These are phyloP conservation scores for Verticillium alfalfae DNA, from an alignment of 2,329 filamentous ascomycete genomes.

Conservation along the genomic window DNA sequence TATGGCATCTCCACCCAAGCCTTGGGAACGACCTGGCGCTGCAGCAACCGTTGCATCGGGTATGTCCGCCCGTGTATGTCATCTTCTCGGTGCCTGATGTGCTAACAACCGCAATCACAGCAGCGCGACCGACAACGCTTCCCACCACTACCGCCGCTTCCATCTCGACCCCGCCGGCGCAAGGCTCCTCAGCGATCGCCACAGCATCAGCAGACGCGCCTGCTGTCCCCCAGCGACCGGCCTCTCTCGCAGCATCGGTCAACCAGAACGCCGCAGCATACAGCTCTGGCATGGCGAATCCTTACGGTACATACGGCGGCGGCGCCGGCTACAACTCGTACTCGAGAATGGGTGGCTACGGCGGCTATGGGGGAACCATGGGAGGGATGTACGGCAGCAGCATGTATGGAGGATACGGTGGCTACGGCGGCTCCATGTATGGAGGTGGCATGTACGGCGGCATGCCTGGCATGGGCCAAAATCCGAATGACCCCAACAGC, in stretches of 20 bases:
- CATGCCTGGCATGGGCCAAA: constrained; percentile 35
- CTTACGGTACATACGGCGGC: constrained; percentile 36
- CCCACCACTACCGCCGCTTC: constrained; percentile 34
- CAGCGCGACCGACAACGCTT: constrained; percentile 19
- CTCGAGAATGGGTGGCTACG: constrained; percentile 45
- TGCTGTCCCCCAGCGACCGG: constrained; percentile 73
- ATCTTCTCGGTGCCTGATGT: constrained; percentile 5
- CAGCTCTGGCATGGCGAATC: constrained; percentile 45
- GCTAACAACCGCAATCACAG: constrained; percentile 3
- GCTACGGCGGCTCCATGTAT: constrained; percentile 26
- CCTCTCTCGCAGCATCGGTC: constrained; percentile 70
- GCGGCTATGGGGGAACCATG: constrained; percentile 15
- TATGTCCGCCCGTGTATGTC: constrained; percentile 27
- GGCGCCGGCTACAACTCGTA: constrained; percentile 34
- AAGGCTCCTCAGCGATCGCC: constrained; percentile 32
- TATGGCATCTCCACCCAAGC: constrained; percentile 87
- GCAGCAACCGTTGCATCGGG: constrained; percentile 36
- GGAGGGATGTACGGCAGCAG: constrained; percentile 22
- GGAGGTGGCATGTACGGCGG: constrained; percentile 40
- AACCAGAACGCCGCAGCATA: constrained; percentile 87
- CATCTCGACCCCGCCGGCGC: constrained; percentile 30
- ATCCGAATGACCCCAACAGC: constrained; percentile 86
- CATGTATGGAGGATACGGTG: constrained; percentile 35
- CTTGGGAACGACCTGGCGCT: constrained; percentile 82
- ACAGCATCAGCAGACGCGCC: constrained; percentile 47